Evolutionary conservation across 768 basidiomycete genomes (phyloP), one percentile per base, ranked within the genome.

Genomic region (Boletus speciosus): DNA sequence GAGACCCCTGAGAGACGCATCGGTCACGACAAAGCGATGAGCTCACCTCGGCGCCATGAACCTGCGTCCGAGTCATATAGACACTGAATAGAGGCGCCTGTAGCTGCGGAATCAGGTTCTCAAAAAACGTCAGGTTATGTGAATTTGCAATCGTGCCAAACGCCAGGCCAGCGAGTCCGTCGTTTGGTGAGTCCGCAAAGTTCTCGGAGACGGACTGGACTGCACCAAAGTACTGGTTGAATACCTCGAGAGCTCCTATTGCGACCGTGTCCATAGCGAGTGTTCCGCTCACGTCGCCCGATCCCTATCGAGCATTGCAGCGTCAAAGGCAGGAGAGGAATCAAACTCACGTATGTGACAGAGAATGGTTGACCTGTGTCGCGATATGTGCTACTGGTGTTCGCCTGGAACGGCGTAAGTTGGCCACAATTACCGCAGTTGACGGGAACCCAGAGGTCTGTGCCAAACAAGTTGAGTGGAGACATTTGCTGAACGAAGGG

Each of bases 161-260:
- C 11, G 81, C 85, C 62, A 88, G 67, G 25, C 85, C 86, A 7
- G 84, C 64, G 11, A 86, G 71, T 11, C 85, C 87, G 43, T 76
- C 76, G 54, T 75, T 82, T 8, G 84, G 84, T 16, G 74, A 71
- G 37, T 62, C 60, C 34, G 70, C 67, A 66, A 87, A 83, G 60
- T 81, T 81, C 6, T 68, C 60, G 1, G 81, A 80, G 47, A 77
- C 74, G 4, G 68, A 62, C 19, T 50, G 61, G 47, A 81, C 81
- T 6, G 78, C 78, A 29, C 83, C 82, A 60, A 88, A 82, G n/a
- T 74, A 70, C 66, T 85, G 85, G 21, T 74, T 63, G 5, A 58
- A 38, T 27, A 85, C 74, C 12, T 66, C 57, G 12, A 84, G 67
- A 8, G 71, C 66, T 7, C 74, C 82, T 2, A 85, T 55, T 2